Percentiles rank a stretch among this genome's conserved stretches.
Conservation (phyloP, 2,329 filamentous ascomycete species). For the Fusarium camptoceras region DNA sequence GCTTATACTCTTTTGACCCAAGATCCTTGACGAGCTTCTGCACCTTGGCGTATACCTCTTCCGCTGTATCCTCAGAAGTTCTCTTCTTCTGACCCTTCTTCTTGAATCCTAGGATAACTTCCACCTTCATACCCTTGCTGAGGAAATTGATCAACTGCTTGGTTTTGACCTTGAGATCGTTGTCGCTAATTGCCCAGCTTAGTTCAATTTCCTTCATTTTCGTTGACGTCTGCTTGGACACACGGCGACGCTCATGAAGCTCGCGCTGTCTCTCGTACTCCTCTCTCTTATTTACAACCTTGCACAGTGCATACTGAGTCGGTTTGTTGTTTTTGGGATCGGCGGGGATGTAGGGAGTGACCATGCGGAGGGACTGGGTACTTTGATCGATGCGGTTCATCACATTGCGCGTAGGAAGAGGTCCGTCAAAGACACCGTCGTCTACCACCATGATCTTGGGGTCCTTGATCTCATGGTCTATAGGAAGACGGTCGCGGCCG, state of each 20-base stretch:
- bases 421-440: slow-evolving; percentile 54
- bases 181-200: slow-evolving; percentile 84
- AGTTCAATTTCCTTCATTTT: slow-evolving; percentile 83
- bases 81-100: slow-evolving; percentile 72
- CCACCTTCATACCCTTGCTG: slow-evolving; percentile 78
- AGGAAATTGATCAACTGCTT: slow-evolving; percentile 76
- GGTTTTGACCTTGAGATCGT: slow-evolving; percentile 81
- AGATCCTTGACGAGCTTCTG: slow-evolving; percentile 50
- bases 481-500: slow-evolving; percentile 54
- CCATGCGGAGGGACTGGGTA: slow-evolving; percentile 56
- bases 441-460: slow-evolving; percentile 57
- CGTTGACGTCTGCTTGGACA: slow-evolving; percentile 55
- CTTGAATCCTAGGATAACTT: slow-evolving; percentile 72
- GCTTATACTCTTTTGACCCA: slow-evolving; percentile 59
- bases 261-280: slow-evolving; percentile 58
- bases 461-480: slow-evolving; percentile 60
- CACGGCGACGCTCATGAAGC: slow-evolving; percentile 58
- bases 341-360: slow-evolving; percentile 53
- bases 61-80: slow-evolving; percentile 70
- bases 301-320: slow-evolving; percentile 71
- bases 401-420: slow-evolving; percentile 54
- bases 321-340: slow-evolving; percentile 42
- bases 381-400: slow-evolving; percentile 54
- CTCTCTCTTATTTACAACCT: slow-evolving; percentile 71
- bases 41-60: slow-evolving; percentile 63